Evolutionary conservation across 306 rosid genomes (phyloP), one percentile per base, ranked within the genome.

Genomic region (Vigna unguiculata): DNA sequence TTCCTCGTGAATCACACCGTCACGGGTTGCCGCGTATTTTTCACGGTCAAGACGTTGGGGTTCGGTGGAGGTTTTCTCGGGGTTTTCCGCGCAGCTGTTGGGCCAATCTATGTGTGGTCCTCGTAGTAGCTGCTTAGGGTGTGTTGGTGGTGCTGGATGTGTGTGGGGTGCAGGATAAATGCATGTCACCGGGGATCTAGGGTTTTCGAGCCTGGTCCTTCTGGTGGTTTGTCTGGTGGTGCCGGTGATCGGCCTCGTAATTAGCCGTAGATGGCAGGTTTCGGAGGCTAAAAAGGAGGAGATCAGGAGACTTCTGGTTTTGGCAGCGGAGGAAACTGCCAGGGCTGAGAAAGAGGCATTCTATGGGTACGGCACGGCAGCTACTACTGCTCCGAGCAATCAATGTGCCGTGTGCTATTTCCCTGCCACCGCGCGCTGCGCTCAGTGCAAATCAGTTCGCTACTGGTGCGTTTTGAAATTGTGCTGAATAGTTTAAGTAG

Each of bases 401-500:
- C 89, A 84, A 66, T 94, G 98, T 30, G 91, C 89, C 16, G 91
- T 90, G 6, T 94, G 98, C 80, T 90, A 79, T 65, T 73, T 83
- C 68, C 93, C 96, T 24, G 91, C 97, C 69, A 86, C 91, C 21
- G 86, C 90, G 1, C 93, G 95, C 17, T 94, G 98, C 40, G 83
- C 97, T 19, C 86, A 82, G 66, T 94, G 98, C 83, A 94, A 90
- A 85, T 87, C 90, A 16, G 95, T 90, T 74, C 97, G 91, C 4
- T 94, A 94, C 88, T 94, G 98, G 97, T 94, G 82, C 11, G 88
- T 36, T n/a, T n/a, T 15, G 11, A 9, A 34, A 20, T 75, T 71
- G 15, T 22, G 14, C 5, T 57, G 13, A 38, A 72, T 45, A 9
- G 45, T 46, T 82, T 16, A 12, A 38, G 2, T 40, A 40, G 13